phyloP scores from a whole-genome alignment of 345 rosid species.

The Camelina hispida region DNA sequence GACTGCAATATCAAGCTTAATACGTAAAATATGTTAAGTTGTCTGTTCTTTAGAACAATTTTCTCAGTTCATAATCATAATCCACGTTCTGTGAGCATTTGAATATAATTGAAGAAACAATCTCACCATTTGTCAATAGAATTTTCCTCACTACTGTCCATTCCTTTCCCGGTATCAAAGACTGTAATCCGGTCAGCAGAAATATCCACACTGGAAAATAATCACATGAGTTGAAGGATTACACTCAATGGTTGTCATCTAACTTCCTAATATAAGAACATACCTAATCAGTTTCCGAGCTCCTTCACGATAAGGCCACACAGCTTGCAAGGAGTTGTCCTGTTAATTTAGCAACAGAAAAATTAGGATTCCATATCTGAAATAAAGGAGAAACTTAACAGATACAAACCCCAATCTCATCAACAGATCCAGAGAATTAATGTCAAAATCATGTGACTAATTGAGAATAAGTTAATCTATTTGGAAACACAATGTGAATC shows the following conservation, averaged over 20 bases:
- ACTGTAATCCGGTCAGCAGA: conserved; percentile 53
- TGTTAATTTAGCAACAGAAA: conserved; percentile 39
- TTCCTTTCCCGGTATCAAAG: conserved; percentile 83
- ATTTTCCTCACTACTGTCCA: conserved; percentile 68
- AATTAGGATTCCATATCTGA: background rate
- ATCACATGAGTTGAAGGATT: background rate
- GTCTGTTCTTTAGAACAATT: background rate
- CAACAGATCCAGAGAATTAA: conserved; percentile 15
- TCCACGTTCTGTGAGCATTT: conserved; percentile 7
- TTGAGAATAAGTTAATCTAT: background rate
- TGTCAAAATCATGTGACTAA: background rate
- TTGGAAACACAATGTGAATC: background rate
- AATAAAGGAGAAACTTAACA: conserved; percentile 14
- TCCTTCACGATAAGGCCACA: conserved; percentile 50
- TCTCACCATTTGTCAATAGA: conserved; percentile 68
- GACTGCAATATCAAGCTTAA: background rate
- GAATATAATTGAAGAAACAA: conserved; percentile 5
- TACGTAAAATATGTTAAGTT: conserved; percentile 14
- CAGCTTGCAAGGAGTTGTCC: conserved; percentile 90
- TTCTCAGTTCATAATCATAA: conserved; percentile 25
- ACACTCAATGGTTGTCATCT: background rate
- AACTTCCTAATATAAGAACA: conserved; percentile 12
- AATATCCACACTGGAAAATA: conserved; percentile 59
- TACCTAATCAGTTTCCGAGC: conserved; percentile 66
- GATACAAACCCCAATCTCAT: background rate